phyloP scores from a whole-genome alignment of 108 stramenopile species.

The Mediolabrus comicus region DNA sequence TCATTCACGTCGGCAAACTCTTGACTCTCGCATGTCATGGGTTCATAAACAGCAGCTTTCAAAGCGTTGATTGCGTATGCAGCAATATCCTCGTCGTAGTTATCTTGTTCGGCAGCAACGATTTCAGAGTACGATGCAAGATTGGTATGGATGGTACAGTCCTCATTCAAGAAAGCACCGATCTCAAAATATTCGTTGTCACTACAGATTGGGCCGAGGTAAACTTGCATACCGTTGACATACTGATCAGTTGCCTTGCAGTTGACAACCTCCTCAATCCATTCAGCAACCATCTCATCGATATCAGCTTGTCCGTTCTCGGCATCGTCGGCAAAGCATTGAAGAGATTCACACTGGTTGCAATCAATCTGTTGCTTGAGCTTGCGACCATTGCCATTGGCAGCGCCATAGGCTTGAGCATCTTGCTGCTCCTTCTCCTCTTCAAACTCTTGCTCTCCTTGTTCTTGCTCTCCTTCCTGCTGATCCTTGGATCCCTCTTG shows the following conservation, averaged over 20 bases:
- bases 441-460: neutral
- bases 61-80: neutral
- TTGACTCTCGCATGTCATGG: neutral
- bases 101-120: neutral
- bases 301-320: neutral
- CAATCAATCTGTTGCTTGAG: conserved; percentile 24
- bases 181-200: neutral
- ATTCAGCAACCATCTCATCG: conserved; percentile 19
- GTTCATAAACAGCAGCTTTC: neutral
- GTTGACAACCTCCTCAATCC: conserved; percentile 15
- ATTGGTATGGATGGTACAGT: neutral
- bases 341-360: conserved; percentile 15
- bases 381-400: conserved; percentile 7
- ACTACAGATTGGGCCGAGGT: neutral
- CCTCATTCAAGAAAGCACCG: neutral
- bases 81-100: neutral
- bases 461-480: neutral
- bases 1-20: neutral
- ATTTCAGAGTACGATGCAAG: neutral
- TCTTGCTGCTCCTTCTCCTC: conserved; percentile 7
- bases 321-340: conserved; percentile 22
- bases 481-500: neutral
- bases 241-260: neutral
- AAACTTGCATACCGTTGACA: neutral
- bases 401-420: neutral